Evolutionary conservation across 345 rosid species (phyloP).

Genomic region (Gossypium herbaceum): DNA sequence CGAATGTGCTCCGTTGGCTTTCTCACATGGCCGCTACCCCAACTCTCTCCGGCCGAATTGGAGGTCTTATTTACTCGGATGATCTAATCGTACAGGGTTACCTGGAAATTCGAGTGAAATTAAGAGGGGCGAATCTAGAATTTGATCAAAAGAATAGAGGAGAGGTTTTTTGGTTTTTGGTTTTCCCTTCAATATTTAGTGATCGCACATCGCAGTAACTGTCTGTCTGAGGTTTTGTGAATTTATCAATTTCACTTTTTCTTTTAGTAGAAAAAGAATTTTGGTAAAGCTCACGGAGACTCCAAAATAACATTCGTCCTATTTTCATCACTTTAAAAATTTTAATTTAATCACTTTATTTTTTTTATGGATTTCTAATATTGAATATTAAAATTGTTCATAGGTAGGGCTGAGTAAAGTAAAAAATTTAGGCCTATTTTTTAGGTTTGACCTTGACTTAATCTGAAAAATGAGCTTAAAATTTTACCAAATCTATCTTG

Average conservation of each 20-base stretch:
- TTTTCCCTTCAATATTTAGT: not conserved
- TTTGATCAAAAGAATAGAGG: not conserved
- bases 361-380: too few relatives aligned
- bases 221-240: not conserved
- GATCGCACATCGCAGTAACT: not conserved
- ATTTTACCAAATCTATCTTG: accelerated
- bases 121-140: not conserved
- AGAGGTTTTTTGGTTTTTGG: not conserved
- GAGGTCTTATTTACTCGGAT: not conserved
- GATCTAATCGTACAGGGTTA: not conserved
- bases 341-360: too few relatives aligned
- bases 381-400: too few relatives aligned
- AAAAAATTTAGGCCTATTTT: too few relatives aligned
- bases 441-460: accelerated
- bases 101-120: not conserved
- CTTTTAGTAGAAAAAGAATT: not conserved
- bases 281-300: too few relatives aligned
- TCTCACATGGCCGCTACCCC: not conserved
- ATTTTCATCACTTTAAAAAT: too few relatives aligned
- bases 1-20: not conserved
- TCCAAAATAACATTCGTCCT: too few relatives aligned
- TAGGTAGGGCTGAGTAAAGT: accelerated
- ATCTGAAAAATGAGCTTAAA: accelerated
- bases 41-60: not conserved
- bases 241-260: not conserved